phyloP scores from a whole-genome alignment of 2,329 filamentous ascomycete species.

The Cercospora canescens region DNA sequence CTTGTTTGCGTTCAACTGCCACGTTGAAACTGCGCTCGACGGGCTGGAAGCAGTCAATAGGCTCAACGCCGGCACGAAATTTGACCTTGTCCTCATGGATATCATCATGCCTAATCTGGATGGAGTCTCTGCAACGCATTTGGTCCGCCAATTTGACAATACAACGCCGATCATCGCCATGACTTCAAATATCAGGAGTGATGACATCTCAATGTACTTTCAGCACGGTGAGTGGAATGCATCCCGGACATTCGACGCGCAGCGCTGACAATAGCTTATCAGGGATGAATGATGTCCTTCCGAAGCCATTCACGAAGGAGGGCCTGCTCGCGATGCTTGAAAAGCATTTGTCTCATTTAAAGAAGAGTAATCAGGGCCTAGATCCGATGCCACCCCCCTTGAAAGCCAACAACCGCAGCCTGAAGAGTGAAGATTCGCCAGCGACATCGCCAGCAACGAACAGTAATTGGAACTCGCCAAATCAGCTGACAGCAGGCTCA shows the following conservation, averaged over 20 bases:
- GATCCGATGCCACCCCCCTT: conserved; percentile 55
- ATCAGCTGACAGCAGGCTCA: conserved; percentile 58
- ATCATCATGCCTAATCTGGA: conserved; percentile 97
- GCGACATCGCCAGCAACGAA: conserved; percentile 61
- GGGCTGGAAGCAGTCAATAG: conserved; percentile 90
- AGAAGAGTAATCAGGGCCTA: conserved; percentile 53
- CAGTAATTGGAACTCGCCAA: conserved; percentile 65
- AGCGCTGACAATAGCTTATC: not conserved
- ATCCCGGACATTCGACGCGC: not conserved
- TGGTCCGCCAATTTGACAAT: conserved; percentile 84
- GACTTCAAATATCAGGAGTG: conserved; percentile 96
- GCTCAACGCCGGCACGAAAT: conserved; percentile 66
- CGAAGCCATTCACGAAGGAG: conserved; percentile 90
- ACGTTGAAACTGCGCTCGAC: conserved; percentile 70
- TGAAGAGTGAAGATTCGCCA: conserved; percentile 65
- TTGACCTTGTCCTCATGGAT: conserved; percentile 59
- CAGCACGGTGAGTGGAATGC: conserved; percentile 71
- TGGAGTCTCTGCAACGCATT: conserved; percentile 88
- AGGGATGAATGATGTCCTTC: conserved; percentile 98
- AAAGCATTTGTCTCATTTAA: conserved; percentile 81
- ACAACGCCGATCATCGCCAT: conserved; percentile 91
- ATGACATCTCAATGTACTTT: conserved; percentile 97
- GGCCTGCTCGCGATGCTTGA: conserved; percentile 80
- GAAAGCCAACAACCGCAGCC: conserved; percentile 54
- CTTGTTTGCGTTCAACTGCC: conserved; percentile 63